phyloP scores from a whole-genome alignment of 768 basidiomycete genomes.

The Crepidotus variabilis region DNA sequence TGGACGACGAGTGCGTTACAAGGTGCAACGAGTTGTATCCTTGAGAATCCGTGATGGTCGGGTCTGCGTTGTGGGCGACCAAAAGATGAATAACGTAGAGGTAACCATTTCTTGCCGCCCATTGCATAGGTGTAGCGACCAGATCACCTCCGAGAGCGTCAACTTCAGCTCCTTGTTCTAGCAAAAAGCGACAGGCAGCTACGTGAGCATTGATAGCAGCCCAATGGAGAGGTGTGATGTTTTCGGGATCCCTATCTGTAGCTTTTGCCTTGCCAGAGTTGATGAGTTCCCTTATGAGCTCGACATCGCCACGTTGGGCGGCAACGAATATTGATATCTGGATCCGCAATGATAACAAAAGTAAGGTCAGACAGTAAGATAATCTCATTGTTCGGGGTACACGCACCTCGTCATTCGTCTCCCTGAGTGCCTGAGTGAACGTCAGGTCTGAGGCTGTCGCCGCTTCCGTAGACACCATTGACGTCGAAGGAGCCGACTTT shows the following conservation, averaged over 20 bases:
- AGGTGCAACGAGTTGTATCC: slow-evolving; percentile 96
- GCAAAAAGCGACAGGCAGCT: slow-evolving; percentile 78
- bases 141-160: slow-evolving; percentile 95
- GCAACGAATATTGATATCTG: slow-evolving; percentile 76
- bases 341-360: neutral
- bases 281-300: slow-evolving; percentile 58
- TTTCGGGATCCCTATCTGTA: slow-evolving; percentile 82
- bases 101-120: slow-evolving; percentile 97
- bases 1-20: slow-evolving; percentile 89
- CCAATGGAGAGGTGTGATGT: slow-evolving; percentile 97
- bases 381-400: neutral
- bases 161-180: slow-evolving; percentile 92
- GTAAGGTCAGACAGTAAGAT: neutral
- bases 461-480: slow-evolving; percentile 42
- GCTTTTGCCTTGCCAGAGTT: slow-evolving; percentile 67
- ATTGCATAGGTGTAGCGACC: slow-evolving; percentile 92
- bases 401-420: slow-evolving; percentile 38
- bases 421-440: slow-evolving; percentile 33
- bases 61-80: slow-evolving; percentile 87
- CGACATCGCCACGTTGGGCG: slow-evolving; percentile 83
- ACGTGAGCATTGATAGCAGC: slow-evolving; percentile 96
- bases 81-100: slow-evolving; percentile 94
- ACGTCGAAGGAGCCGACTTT: slow-evolving; percentile 49
- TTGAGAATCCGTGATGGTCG: slow-evolving; percentile 86
- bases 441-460: slow-evolving; percentile 45